Evolutionary conservation across 1,139 yeast genomes (phyloP), one percentile per base, ranked within the genome.

Genomic region (Lodderomyces metapsilosis): DNA sequence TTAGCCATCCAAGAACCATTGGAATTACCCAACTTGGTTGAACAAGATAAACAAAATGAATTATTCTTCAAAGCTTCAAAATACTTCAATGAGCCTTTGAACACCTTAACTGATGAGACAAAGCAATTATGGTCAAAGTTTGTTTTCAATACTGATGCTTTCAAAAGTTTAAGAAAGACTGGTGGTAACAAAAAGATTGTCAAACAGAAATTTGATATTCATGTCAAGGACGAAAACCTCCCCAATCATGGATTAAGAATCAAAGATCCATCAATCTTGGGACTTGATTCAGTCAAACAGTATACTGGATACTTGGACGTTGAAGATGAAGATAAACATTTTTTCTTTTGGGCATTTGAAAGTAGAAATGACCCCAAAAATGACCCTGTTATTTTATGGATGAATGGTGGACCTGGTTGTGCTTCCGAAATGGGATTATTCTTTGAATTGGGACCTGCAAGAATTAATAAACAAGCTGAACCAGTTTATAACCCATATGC

Each of bases 251-350:
- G 73, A 48, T 72, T 83, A 64, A 75, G 89, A 62, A 78, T 79
- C 52, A 81, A 82, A 58, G 66, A 71, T 33, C 86, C 87, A 11
- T 71, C 71, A 45, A 67, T 66, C 30, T 74, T 87, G 53, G 92
- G 91, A 24, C 64, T 89, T 47, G 96, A 89, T 64, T 68, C 71
- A 34, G 88, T 84, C 40, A 82, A 83, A 58, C 96, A 88, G 62
- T 84, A 81, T 59, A 78, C 94, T 35, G 96, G 96, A 43, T 88
- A 89, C 62, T 75, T 88, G 58, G 96, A 88, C 59, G 83, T 86
- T 41, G 81, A 78, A 47, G 89, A 84, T 42, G 85, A 82, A 51
- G 94, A 84, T 56, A 88, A 87, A 67, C 95, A 88, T 63, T 69
- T 69, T 49, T 69, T 70, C 52, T 70, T 61, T 52, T 69, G 70